These are phyloP conservation scores for Gossypium raimondii DNA, from an alignment of 345 rosid species.

Conservation along the genomic window DNA sequence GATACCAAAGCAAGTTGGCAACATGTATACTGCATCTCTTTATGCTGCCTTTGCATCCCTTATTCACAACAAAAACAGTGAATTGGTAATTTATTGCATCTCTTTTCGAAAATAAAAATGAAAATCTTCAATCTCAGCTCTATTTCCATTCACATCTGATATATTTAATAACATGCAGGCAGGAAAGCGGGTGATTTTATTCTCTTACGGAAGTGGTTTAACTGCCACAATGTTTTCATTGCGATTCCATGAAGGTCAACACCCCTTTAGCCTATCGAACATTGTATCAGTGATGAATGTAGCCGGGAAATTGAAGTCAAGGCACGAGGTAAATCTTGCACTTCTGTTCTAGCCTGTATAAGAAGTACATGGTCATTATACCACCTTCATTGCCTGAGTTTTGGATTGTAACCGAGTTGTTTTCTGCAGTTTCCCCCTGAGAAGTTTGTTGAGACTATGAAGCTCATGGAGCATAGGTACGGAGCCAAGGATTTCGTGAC, in stretches of 20 bases:
- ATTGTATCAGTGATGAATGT: conserved; percentile 73
- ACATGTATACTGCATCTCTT: conserved; percentile 98
- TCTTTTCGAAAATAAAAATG: not conserved
- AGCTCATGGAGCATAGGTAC: conserved; percentile 95
- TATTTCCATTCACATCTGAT: not conserved
- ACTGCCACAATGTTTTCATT: conserved; percentile 92
- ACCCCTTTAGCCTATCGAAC: conserved; percentile 78
- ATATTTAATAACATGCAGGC: conserved; percentile 36
- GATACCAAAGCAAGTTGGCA: conserved; percentile 95
- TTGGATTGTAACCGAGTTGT: not conserved
- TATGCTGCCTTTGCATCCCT: conserved; percentile 96
- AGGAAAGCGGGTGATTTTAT: conserved; percentile 74
- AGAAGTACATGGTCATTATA: not conserved
- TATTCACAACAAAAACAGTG: conserved; percentile 63
- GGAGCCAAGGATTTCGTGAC: conserved; percentile 98
- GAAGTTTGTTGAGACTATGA: conserved; percentile 80
- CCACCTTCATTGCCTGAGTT: not conserved
- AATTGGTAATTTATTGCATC: conserved; percentile 53
- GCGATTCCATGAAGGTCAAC: conserved; percentile 50
- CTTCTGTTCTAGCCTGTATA: not conserved
- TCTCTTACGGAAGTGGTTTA: conserved; percentile 96
- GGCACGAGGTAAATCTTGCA: conserved; percentile 67
- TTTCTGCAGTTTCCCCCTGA: conserved; percentile 64
- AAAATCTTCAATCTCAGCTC: not conserved
- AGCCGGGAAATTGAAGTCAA: conserved; percentile 65